Base-by-base conservation (phyloP, 2,329 filamentous ascomycete species). In the Trichoderma breve region DNA sequence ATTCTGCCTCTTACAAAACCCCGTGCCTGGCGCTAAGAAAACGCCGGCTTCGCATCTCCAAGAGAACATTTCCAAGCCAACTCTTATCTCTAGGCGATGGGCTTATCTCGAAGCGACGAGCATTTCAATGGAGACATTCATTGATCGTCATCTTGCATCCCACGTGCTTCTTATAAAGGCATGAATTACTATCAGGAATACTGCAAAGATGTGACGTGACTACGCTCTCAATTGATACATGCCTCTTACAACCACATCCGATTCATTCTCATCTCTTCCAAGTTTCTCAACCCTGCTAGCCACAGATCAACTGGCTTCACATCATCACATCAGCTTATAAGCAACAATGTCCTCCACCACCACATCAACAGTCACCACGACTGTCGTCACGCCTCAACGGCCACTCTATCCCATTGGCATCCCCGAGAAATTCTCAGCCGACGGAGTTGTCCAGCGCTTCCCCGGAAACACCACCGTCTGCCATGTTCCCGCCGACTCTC, bases 391-490 rank as follows among this genome's bases (percentile, higher is more conserved):
- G 3, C 28, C 47, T 24, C 39, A 71, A 2, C 74, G 71, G 14
- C 73, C 73, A 1, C 39, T 47, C 9, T 75, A 75, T 26, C 74
- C 74, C 30, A 58, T 62, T 28, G 73, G 74, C 24, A 61, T 75
- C 21, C 74, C 74, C 7, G 53, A 47, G 66, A 75, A 74, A 28
- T 75, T 75, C 70, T 61, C 66, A 12, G 24, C 70, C 8, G 72
- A 74, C 8, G 74, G 74, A 14, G 64, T 63, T 4, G 71, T 71
- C 26, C 73, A 74, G 57, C 60, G 69, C n/a, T 75, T 72, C 53
- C 65, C 73, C 8, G 74, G 74, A 57, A 75, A 74, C 71, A 75
- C 73, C 2, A 74, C 72, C 0, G n/a, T 75, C 24, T 75, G 74
- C 64, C 75, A 76, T 66, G 58, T 74, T 5, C 62, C 74, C 21